phyloP scores from a whole-genome alignment of 768 basidiomycete genomes.

The Russula brevipes region DNA sequence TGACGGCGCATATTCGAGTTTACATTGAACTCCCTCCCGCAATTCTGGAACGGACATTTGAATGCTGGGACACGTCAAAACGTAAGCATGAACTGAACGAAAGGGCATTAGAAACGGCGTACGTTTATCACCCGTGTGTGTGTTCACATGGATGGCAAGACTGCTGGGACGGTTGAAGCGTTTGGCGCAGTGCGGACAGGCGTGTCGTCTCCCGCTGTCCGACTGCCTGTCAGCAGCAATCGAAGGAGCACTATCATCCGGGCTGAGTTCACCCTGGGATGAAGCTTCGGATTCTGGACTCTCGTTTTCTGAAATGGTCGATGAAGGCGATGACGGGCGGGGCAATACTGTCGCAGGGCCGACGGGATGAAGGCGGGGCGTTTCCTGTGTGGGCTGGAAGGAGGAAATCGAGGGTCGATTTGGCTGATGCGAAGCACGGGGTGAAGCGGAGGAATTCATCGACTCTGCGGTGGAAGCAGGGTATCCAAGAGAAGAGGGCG shows the following conservation, averaged over 20 bases:
- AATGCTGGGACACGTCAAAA: slow-evolving; percentile 46
- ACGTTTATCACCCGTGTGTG: slow-evolving; percentile 67
- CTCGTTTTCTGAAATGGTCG: slow-evolving; percentile 23
- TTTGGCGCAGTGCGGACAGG: slow-evolving; percentile 48
- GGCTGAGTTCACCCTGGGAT: slow-evolving; percentile 18
- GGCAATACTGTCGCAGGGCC: slow-evolving; percentile 3
- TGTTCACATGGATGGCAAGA: slow-evolving; percentile 59
- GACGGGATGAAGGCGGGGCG: slow-evolving; percentile 13
- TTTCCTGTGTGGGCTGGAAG: slow-evolving; percentile 13
- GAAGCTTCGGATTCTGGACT: slow-evolving; percentile 17
- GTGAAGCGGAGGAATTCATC: neutral
- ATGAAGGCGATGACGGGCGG: slow-evolving; percentile 20
- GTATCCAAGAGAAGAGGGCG: slow-evolving; percentile 1
- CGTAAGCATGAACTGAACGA: neutral
- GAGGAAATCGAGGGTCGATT: slow-evolving; percentile 5
- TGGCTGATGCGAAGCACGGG: slow-evolving; percentile 7
- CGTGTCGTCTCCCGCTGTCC: slow-evolving; percentile 31
- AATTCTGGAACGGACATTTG: slow-evolving; percentile 67
- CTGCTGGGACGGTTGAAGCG: slow-evolving; percentile 68
- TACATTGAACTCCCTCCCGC: slow-evolving; percentile 75
- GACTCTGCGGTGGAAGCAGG: neutral
- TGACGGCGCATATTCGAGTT: slow-evolving; percentile 84
- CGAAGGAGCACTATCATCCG: slow-evolving; percentile 4
- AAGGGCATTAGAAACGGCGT: slow-evolving; percentile 28
- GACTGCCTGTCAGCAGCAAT: slow-evolving; percentile 18